Base-by-base conservation (phyloP, 371 early-diverging fungal species). In the Mortierella sp. region DNA sequence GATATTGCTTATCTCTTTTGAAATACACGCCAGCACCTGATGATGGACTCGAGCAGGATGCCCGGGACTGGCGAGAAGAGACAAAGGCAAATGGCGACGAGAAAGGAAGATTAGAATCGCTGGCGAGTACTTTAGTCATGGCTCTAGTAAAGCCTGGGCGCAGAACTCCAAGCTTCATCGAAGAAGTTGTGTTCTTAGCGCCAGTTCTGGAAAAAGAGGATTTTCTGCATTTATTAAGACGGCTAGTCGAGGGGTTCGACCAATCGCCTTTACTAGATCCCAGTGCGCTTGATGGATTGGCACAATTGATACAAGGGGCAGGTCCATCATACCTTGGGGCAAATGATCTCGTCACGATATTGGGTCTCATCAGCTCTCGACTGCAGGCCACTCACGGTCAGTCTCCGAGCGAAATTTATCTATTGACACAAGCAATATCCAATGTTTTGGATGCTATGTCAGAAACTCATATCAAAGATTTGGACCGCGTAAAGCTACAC, bases 381-480 rank as follows among this genome's bases (percentile, higher is more conserved):
- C 9, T 69, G 50, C 69, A 69, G 40, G 24, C 32, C 19, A 69
- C 69, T 19, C 69, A 69, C 38, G 8, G 21, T 7, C 62, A 69
- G 48, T 19, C 69, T 13, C 16, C 33, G 10, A 19, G 36, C 6
- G 24, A 69, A 16, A n/a, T 50, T 4, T 69, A 62, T 50, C 43
- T 48, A 22, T 55, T 69, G 13, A 53, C 33, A 15, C 7, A 59
- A 24, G 55, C 62, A 15, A 38, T 62, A 40, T 52, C 69, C 6
- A 50, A 21, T 11, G 62, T 69, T 19, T 38, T 69, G 40, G 69
- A 69, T 28, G 69, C 60, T 19, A 69, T 69, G 69, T 61, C 55
- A 7, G 61, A 61, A 19, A 19, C 28, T 43, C 22, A 53, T n/a
- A 62, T 62, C 69, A n/a, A 40, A 53, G 62, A 22, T 28, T 16